A percentile compares a stretch with the other conserved stretches of the same genome.
Conservation (phyloP, 148 eudicot species). For the Spergularia marina region DNA sequence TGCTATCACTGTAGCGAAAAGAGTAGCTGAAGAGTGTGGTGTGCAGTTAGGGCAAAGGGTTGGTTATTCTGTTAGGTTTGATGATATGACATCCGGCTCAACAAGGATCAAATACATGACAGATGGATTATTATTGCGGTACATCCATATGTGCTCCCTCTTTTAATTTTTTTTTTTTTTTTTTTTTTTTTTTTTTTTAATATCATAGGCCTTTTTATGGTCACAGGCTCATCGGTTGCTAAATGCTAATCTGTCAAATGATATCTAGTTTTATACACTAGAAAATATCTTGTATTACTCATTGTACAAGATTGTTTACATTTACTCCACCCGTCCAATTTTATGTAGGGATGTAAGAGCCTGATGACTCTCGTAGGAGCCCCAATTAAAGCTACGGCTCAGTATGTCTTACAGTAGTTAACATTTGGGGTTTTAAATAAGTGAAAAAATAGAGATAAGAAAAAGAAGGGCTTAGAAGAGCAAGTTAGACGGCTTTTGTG, state of each 20-base stretch:
- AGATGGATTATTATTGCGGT: slow-evolving; percentile 90
- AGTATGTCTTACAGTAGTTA: background rate
- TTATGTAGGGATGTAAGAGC: no score
- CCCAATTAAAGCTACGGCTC: no score
- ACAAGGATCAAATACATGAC: slow-evolving; percentile 98
- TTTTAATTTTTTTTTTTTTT: background rate
- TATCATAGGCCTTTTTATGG: background rate
- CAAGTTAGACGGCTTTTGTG: background rate
- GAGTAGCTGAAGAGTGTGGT: slow-evolving; percentile 96
- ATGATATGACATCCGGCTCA: slow-evolving; percentile 74
- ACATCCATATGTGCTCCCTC: slow-evolving; percentile 6
- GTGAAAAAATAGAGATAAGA: background rate
- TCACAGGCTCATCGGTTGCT: background rate
- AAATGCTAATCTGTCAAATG: background rate
- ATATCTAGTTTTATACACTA: no score
- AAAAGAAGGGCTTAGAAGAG: background rate
- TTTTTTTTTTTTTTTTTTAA: background rate
- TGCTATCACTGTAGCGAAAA: slow-evolving; percentile 84
- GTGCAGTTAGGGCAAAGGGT: slow-evolving; percentile 74
- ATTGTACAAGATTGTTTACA: no score
- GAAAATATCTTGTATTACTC: no score
- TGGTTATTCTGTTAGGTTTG: slow-evolving; percentile 91
- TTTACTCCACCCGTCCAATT: no score
- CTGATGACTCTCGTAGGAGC: no score
- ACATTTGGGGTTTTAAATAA: background rate